Conservation (phyloP, 2,329 filamentous ascomycete species). For the Xylogone sp. region DNA sequence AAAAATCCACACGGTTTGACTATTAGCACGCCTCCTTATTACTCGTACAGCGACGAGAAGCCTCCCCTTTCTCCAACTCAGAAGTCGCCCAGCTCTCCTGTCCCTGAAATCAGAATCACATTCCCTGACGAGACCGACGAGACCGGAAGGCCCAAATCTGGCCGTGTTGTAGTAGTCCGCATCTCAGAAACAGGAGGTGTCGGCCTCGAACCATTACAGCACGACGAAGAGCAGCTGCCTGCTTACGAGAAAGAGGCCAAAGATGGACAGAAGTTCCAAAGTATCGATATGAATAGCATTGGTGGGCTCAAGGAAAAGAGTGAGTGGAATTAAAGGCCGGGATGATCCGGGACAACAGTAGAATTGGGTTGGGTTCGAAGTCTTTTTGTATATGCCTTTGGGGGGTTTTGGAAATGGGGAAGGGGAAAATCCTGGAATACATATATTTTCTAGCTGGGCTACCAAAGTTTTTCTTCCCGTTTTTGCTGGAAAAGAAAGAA, state of each 20-base stretch:
- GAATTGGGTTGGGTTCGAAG: neutral
- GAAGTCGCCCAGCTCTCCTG: constrained; percentile 45
- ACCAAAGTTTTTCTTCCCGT: neutral
- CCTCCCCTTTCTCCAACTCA: constrained; percentile 75
- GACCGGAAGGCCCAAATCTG: constrained; percentile 73
- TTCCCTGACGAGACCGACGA: constrained; percentile 96
- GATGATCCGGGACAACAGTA: neutral
- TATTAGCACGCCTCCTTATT: constrained; percentile 45
- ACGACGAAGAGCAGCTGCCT: constrained; percentile 69
- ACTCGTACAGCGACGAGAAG: constrained; percentile 72
- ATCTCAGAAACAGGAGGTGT: constrained; percentile 83
- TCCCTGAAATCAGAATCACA: constrained; percentile 96
- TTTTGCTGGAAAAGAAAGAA: too few relatives aligned
- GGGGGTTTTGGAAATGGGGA: too few relatives aligned
- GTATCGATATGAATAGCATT: constrained; percentile 90
- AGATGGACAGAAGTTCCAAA: constrained; percentile 72
- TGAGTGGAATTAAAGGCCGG: constrained; percentile 4
- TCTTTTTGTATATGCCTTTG: too few relatives aligned
- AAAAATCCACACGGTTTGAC: constrained; percentile 50
- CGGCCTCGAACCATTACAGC: constrained; percentile 78
- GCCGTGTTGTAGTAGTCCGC: constrained; percentile 85
- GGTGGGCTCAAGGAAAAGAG: constrained; percentile 93
- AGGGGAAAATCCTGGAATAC: neutral
- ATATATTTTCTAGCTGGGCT: neutral
- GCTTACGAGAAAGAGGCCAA: constrained; percentile 78